A percentile compares a stretch with the other conserved stretches of the same genome.
phyloP scores from a whole-genome alignment of 345 rosid genomes.

The Turritis glabra region DNA sequence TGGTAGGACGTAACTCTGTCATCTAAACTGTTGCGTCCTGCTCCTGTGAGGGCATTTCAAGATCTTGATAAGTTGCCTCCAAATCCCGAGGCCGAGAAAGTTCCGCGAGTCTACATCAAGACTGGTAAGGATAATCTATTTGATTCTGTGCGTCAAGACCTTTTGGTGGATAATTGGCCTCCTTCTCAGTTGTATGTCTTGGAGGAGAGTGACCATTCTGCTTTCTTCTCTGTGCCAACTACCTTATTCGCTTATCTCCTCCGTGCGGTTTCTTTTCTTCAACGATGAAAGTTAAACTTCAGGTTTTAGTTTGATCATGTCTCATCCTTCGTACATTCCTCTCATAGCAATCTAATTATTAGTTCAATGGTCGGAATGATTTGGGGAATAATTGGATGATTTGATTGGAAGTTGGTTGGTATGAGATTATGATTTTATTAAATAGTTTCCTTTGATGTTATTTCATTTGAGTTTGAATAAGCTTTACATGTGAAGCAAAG shows the following conservation, averaged over 20 bases:
- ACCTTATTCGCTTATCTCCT: slow-evolving; percentile 34
- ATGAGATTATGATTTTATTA: neutral
- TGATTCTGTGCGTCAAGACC: slow-evolving; percentile 28
- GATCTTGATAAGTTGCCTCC: slow-evolving; percentile 14
- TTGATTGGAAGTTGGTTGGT: neutral
- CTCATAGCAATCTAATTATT: neutral
- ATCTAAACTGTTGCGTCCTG: slow-evolving; percentile 38
- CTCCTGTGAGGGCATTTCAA: slow-evolving; percentile 32
- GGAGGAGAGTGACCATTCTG: slow-evolving; percentile 44
- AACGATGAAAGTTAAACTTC: neutral
- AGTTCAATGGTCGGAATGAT: neutral
- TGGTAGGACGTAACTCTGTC: slow-evolving; percentile 37
- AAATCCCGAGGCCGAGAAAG: slow-evolving; percentile 33
- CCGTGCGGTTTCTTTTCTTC: slow-evolving; percentile 35
- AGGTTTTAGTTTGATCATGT: neutral
- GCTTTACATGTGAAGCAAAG: neutral
- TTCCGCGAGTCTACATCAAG: slow-evolving; percentile 42
- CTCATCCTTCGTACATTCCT: neutral
- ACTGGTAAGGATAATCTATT: slow-evolving; percentile 36
- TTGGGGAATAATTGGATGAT: too few species aligned
- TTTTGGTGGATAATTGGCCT: slow-evolving; percentile 42
- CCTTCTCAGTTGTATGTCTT: slow-evolving; percentile 38
- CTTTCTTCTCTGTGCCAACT: slow-evolving; percentile 45
- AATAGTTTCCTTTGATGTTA: neutral
- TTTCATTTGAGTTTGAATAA: neutral